These are phyloP conservation scores for Papiliotrema nemorosa DNA, from an alignment of 1,284 basidiomycete genomes.

Conservation along the genomic window DNA sequence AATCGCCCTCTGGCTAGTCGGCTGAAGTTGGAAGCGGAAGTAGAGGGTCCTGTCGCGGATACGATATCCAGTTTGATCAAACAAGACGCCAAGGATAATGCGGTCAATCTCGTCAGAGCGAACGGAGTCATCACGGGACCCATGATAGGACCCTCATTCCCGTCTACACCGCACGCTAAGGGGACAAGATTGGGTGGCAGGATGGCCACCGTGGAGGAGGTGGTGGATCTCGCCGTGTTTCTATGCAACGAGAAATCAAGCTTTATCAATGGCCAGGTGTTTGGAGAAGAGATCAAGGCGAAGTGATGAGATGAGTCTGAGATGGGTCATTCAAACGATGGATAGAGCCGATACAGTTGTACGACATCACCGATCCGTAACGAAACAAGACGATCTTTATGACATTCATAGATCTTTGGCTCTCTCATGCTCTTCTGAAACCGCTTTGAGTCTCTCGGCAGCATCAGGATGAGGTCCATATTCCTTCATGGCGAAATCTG, in stretches of 20 bases:
- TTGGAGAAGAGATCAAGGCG: neutral
- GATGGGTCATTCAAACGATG: too few relatives aligned
- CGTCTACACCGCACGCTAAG: neutral
- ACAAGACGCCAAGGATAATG: neutral
- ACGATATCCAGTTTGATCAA: neutral
- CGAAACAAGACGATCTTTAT: too few relatives aligned
- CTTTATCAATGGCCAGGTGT: neutral
- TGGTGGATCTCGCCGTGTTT: neutral
- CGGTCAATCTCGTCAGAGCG: neutral
- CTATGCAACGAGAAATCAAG: neutral
- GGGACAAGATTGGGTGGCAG: neutral
- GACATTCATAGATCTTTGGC: too few relatives aligned
- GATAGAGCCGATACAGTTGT: too few relatives aligned
- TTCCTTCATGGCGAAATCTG: constrained; percentile 35
- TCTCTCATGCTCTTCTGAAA: neutral
- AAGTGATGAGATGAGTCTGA: neutral
- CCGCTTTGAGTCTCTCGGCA: constrained; percentile 19
- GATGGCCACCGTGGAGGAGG: neutral
- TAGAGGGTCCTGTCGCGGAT: neutral
- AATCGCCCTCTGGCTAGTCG: neutral
- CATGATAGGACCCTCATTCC: neutral
- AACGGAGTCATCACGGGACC: neutral
- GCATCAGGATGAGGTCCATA: constrained; percentile 42
- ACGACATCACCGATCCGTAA: too few relatives aligned
- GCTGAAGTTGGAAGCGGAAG: neutral